These are phyloP conservation scores for Ceratocystis lukuohia DNA, from an alignment of 2,329 filamentous ascomycete genomes.

Conservation along the genomic window DNA sequence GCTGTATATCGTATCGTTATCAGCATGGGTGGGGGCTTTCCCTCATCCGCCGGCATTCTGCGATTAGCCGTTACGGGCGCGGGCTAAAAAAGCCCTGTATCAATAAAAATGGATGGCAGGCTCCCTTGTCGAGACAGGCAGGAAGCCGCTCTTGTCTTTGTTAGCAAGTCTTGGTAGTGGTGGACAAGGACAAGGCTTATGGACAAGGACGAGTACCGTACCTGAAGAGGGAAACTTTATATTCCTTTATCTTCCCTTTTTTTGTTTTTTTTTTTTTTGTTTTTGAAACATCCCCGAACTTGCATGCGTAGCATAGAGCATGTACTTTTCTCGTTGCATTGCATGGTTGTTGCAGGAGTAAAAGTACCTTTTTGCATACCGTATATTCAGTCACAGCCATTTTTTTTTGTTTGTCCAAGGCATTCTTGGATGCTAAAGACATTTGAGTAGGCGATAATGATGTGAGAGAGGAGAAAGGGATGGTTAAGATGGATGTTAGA, in stretches of 20 bases:
- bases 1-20: neutral
- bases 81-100: neutral
- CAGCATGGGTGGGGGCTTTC: neutral
- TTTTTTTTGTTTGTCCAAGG: neutral
- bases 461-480: neutral
- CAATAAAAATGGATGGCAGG: neutral
- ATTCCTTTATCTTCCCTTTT: neutral
- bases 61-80: neutral
- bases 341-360: neutral
- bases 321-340: neutral
- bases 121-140: neutral
- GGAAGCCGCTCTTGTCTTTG: neutral
- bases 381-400: neutral
- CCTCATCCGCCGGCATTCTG: slow-evolving; percentile 3
- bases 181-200: neutral
- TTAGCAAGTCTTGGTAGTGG: neutral
- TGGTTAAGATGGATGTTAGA: neutral
- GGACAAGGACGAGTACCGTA: neutral
- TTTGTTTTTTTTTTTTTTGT: neutral
- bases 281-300: neutral
- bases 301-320: neutral
- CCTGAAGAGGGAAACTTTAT: neutral
- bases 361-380: neutral
- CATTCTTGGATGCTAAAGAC: neutral
- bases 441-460: neutral